These are phyloP conservation scores for Porogramme epimiltina DNA, from an alignment of 1,284 basidiomycete genomes.

Conservation along the genomic window DNA sequence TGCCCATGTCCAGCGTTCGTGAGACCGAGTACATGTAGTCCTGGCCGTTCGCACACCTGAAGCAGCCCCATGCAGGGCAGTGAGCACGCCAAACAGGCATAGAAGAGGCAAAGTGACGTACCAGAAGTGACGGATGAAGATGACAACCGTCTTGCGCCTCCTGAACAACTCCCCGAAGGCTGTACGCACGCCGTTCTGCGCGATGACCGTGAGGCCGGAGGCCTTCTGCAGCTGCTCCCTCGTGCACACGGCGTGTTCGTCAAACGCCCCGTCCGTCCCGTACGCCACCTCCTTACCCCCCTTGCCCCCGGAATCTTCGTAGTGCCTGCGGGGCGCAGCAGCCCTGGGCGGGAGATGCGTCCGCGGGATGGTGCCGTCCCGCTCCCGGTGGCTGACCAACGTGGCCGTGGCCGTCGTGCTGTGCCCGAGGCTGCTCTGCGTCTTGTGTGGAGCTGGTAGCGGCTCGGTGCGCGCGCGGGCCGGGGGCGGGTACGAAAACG, in stretches of 20 bases:
- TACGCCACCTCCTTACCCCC: conserved; percentile 6
- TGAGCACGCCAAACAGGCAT: not conserved
- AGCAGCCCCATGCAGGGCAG: conserved; percentile 7
- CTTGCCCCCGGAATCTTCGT: not conserved
- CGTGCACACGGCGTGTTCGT: conserved; percentile 40
- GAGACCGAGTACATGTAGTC: conserved; percentile 80
- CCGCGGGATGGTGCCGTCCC: not conserved
- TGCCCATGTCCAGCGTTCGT: conserved; percentile 49
- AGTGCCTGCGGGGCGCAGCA: not conserved
- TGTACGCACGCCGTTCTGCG: conserved; percentile 65
- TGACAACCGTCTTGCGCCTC: conserved; percentile 66
- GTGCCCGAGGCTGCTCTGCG: not conserved
- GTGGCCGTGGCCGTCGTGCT: conserved; percentile 4
- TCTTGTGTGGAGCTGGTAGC: not conserved
- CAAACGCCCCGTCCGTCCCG: conserved; percentile 22
- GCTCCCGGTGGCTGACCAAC: not conserved
- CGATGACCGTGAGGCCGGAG: conserved; percentile 61
- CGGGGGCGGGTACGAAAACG: conserved; percentile 13
- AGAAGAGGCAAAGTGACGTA: conserved; percentile 21
- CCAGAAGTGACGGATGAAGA: conserved; percentile 80
- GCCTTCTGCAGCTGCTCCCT: conserved; percentile 59
- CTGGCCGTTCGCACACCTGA: conserved; percentile 76
- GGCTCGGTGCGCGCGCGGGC: not conserved
- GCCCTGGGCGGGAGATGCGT: not conserved
- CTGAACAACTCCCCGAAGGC: conserved; percentile 76